These are phyloP conservation scores for Thelonectria discophora DNA, from an alignment of 2,329 filamentous ascomycete species.

Conservation along the genomic window DNA sequence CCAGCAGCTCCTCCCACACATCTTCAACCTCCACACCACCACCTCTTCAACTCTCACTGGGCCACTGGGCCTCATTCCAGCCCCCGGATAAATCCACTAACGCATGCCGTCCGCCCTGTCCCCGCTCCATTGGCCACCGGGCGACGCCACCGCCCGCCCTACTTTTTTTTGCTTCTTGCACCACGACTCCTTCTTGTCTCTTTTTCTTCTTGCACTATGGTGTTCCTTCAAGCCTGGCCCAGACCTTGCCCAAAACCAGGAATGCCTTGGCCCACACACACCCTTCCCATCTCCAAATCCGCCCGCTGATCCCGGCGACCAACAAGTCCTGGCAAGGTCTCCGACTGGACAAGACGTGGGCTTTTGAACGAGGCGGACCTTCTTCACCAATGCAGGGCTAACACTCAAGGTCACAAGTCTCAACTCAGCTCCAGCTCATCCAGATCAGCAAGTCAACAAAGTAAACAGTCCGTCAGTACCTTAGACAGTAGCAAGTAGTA, in stretches of 20 bases:
- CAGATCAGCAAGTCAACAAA: background rate
- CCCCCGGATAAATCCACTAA: slow-evolving; percentile 17
- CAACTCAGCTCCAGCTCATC: too few species aligned
- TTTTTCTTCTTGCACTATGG: background rate
- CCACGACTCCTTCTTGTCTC: background rate
- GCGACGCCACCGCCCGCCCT: slow-evolving; percentile 25
- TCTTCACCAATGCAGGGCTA: background rate
- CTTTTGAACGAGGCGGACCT: background rate
- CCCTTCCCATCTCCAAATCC: background rate
- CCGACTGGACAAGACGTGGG: slow-evolving; percentile 2
- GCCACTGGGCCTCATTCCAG: slow-evolving; percentile 19
- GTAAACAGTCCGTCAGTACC: background rate
- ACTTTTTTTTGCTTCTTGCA: slow-evolving; percentile 11
- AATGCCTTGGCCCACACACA: background rate
- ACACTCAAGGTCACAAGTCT: too few species aligned
- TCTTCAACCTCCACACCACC: slow-evolving; percentile 21
- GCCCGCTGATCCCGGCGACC: too few species aligned
- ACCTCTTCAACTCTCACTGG: slow-evolving; percentile 12
- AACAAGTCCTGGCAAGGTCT: slow-evolving; percentile 2
- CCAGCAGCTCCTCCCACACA: slow-evolving; percentile 10
- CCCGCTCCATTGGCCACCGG: slow-evolving; percentile 33
- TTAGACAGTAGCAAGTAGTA: background rate
- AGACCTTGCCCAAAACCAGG: slow-evolving; percentile 16
- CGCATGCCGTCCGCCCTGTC: slow-evolving; percentile 43
- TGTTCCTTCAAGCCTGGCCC: slow-evolving; percentile 11